These are phyloP conservation scores for Cladophialophora chaetospira DNA, from an alignment of 2,329 filamentous ascomycete species.

Conservation along the genomic window DNA sequence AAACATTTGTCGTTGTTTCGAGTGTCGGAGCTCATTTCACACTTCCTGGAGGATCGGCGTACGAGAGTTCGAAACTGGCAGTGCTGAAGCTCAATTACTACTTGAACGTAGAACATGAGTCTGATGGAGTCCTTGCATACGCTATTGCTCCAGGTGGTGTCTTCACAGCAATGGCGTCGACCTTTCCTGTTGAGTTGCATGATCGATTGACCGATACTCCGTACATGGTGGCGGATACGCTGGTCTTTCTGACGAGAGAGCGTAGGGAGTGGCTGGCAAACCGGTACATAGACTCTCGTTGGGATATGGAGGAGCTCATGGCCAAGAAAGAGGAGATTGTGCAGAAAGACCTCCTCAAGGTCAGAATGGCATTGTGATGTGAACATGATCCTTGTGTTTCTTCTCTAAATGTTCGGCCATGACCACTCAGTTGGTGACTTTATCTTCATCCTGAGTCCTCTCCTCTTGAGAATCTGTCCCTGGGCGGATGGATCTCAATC, in stretches of 20 bases:
- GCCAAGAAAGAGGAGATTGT: conserved; percentile 27
- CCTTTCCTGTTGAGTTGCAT: conserved; percentile 16
- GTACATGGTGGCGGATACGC: conserved; percentile 34
- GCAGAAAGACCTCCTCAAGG: conserved; percentile 33
- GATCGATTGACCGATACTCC: conserved; percentile 24
- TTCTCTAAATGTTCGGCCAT: not conserved
- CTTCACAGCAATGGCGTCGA: conserved; percentile 22
- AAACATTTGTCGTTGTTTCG: conserved; percentile 41
- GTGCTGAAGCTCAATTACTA: conserved; percentile 52
- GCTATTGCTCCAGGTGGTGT: conserved; percentile 29
- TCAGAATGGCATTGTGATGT: conserved; percentile 13
- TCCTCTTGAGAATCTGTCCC: no score
- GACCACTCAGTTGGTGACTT: not conserved
- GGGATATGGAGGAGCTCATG: conserved; percentile 34
- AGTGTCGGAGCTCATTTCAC: conserved; percentile 45
- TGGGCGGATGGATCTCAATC: no score
- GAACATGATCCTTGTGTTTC: not conserved
- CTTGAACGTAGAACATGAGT: conserved; percentile 47
- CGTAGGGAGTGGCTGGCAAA: conserved; percentile 23
- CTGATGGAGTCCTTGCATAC: conserved; percentile 32
- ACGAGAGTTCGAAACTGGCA: conserved; percentile 51
- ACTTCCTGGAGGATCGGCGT: conserved; percentile 44
- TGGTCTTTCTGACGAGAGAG: conserved; percentile 36
- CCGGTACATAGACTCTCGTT: conserved; percentile 28
- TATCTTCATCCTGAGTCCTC: no score